Percentiles rank a stretch among this genome's conserved stretches.
phyloP scores from a whole-genome alignment of 352 stramenopile genomes.

The Pythium periplocum region DNA sequence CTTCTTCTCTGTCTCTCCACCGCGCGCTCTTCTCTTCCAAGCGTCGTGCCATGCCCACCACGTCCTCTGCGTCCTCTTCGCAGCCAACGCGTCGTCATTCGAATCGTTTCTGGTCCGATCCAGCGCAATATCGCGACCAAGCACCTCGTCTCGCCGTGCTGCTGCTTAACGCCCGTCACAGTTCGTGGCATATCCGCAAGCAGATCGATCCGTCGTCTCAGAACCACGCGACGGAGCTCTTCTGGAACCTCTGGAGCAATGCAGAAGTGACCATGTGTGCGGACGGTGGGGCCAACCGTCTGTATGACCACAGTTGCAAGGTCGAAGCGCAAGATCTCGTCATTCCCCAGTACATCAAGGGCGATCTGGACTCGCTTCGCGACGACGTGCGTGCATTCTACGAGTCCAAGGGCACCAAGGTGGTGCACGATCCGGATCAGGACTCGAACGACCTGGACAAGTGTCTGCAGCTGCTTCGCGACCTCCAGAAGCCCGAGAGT shows the following conservation, averaged over 20 bases:
- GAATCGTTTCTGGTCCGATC: conserved; percentile 50
- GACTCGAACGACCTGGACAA: conserved; percentile 95
- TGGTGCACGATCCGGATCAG: conserved; percentile 85
- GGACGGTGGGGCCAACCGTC: conserved; percentile 93
- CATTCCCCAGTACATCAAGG: conserved; percentile 90
- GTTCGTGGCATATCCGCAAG: conserved; percentile 34
- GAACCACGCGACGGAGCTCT: conserved; percentile 37
- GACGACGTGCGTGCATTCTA: conserved; percentile 87
- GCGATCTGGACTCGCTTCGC: conserved; percentile 93
- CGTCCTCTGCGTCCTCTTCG: conserved; percentile 7
- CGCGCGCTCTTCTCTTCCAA: not conserved
- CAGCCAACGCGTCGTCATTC: conserved; percentile 29
- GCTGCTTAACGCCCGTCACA: conserved; percentile 46
- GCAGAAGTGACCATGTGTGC: conserved; percentile 85
- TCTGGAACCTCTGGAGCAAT: conserved; percentile 66
- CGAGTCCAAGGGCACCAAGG: conserved; percentile 35
- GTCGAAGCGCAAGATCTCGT: conserved; percentile 33
- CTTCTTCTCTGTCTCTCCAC: not conserved
- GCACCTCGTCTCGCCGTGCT: conserved; percentile 53
- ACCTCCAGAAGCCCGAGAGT: conserved; percentile 20
- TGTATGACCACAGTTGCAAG: conserved; percentile 72
- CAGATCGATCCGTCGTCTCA: conserved; percentile 13
- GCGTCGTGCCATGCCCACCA: not conserved
- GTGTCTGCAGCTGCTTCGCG: conserved; percentile 66
- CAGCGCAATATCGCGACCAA: conserved; percentile 11